These are phyloP conservation scores for Leersia perrieri DNA, from an alignment of 176 grass and related monocot species.

Conservation along the genomic window DNA sequence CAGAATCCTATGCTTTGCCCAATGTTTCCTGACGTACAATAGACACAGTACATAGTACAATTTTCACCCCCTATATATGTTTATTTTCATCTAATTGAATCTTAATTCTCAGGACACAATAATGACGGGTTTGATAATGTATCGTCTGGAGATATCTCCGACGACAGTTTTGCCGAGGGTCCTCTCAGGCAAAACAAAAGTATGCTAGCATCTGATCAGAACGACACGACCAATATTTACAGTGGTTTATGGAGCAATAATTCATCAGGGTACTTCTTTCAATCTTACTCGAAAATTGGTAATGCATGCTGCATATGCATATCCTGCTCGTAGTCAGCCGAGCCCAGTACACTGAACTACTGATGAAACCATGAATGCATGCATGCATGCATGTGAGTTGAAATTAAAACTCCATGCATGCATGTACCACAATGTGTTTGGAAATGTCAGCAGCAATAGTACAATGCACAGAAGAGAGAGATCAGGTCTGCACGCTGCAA, in stretches of 20 bases:
- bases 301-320: neutral
- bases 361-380: slow-evolving; percentile 29
- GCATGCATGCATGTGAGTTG: neutral
- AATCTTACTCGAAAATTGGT: neutral
- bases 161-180: slow-evolving; percentile 42
- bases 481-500: neutral
- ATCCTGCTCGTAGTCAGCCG: neutral
- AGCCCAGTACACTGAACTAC: neutral
- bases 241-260: slow-evolving; percentile 49
- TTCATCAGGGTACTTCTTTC: slow-evolving; percentile 42
- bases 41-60: neutral
- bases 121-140: slow-evolving; percentile 53
- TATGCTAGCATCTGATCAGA: neutral
- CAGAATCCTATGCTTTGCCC: neutral
- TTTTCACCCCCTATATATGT: neutral
- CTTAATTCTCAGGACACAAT: slow-evolving; percentile 26
- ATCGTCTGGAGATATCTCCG: slow-evolving; percentile 40
- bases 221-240: slow-evolving; percentile 26
- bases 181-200: slow-evolving; percentile 10
- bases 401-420: neutral
- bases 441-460: neutral
- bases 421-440: neutral
- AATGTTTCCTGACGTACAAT: neutral
- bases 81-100: neutral
- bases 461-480: neutral